A percentile compares a stretch with the other conserved stretches of the same genome.
Conservation (phyloP, 2,329 filamentous ascomycete species). For the Rhynchosporium graminicola region DNA sequence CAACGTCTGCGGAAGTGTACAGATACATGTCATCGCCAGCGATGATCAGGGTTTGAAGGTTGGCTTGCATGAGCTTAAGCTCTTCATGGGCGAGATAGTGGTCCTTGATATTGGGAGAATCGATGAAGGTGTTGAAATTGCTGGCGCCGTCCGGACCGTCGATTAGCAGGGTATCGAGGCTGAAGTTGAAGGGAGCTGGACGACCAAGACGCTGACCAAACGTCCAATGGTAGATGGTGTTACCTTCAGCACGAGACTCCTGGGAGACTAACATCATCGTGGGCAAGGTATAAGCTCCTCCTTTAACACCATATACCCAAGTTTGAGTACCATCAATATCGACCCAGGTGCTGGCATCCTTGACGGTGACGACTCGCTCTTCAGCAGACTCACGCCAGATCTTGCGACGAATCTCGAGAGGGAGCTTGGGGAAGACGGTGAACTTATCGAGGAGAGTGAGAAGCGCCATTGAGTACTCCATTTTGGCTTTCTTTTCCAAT, state of each 20-base stretch:
- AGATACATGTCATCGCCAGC: conserved; percentile 14
- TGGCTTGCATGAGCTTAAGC: conserved; percentile 12
- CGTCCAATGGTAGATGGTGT: conserved; percentile 13
- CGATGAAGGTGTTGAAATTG: conserved; percentile 8
- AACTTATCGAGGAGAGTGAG: conserved; percentile 9
- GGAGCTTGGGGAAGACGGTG: conserved; percentile 10
- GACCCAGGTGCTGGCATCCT: not conserved
- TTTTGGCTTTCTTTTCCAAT: not conserved
- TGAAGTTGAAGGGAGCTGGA: conserved; percentile 15
- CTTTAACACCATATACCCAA: conserved; percentile 8
- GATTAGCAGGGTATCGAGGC: conserved; percentile 14
- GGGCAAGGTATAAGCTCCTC: not conserved
- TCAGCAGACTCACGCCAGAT: conserved; percentile 9
- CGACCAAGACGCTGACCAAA: conserved; percentile 7
- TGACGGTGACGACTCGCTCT: conserved; percentile 13
- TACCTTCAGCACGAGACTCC: conserved; percentile 11
- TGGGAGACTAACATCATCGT: not conserved
- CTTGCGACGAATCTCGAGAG: conserved; percentile 14
- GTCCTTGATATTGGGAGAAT: not conserved
- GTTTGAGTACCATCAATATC: not conserved
- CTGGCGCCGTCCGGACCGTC: conserved; percentile 13
- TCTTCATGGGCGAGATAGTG: not conserved
- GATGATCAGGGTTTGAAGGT: conserved; percentile 12
- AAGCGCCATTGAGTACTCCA: not conserved
- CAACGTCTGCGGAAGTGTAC: conserved; percentile 15